Evolutionary conservation across 495 filamentous ascomycete genomes (phyloP).

Genomic region (Tuber calosporum): DNA sequence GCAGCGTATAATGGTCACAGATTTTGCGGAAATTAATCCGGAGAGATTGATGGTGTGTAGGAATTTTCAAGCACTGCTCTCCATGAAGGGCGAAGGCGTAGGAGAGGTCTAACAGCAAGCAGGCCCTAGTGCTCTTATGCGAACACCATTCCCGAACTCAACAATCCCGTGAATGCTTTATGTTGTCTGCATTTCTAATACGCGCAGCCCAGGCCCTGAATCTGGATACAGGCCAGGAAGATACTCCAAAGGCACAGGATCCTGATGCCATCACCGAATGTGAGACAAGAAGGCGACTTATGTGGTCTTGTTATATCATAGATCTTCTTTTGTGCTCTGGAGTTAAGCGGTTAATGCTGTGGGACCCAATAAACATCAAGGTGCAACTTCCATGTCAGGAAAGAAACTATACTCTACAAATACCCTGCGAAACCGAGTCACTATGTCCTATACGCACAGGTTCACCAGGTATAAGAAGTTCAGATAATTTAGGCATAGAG

Average conservation of each 20-base stretch:
- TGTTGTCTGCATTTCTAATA: neutral
- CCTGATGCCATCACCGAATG: conserved; percentile 1
- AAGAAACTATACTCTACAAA: neutral
- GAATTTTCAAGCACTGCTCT: neutral
- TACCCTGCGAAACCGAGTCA: neutral
- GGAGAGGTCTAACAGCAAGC: neutral
- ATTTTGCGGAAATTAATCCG: neutral
- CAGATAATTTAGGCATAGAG: neutral
- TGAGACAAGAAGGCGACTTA: conserved; percentile 3
- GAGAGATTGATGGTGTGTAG: neutral
- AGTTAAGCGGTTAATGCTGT: neutral
- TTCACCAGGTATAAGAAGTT: neutral
- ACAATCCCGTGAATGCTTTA: neutral
- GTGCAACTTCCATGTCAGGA: neutral
- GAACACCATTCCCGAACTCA: neutral
- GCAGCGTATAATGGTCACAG: neutral
- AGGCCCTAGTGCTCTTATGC: neutral
- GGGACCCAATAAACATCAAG: neutral
- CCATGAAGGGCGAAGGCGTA: neutral
- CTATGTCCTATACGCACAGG: neutral
- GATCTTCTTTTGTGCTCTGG: conserved; percentile 2
- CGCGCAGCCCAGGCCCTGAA: conserved; percentile 1
- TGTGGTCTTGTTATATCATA: neutral
- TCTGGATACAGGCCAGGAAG: neutral
- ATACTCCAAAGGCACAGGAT: neutral